Base-by-base conservation (phyloP, 1,284 basidiomycete species). In the Xerocomus nothofagi region DNA sequence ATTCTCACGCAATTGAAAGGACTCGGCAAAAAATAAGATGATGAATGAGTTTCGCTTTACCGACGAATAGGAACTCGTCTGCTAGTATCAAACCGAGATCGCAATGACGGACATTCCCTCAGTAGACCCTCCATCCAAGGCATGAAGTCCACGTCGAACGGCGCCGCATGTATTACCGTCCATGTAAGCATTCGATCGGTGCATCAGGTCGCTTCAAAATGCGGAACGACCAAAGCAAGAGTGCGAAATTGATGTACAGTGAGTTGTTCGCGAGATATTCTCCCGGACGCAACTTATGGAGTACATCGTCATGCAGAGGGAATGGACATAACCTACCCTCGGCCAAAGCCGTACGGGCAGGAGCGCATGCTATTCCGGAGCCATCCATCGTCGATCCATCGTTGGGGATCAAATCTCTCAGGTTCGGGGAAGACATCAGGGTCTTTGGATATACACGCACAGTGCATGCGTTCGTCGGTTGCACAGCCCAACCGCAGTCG, bases 271-370 rank as follows among this genome's bases (percentile, higher is more conserved):
- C 57, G 5, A 63, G 26, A 38, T 56, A 17, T 14, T 39, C 37
- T 4, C 62, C 64, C 0, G 64, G 63, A n/a, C 57, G 65, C 23
- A 54, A 31, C 32, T 60, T 63, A 15, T 27, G 7, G 3, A 21
- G 1, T 3, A 33, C 7, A 4, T 17, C n/a, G 14, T 43, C 31
- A 42, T 12, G 21, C 17, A 24, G 18, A 11, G n/a, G 9, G 2
- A 20, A 44, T 7, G 3, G 34, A 18, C 4, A 50, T 14, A 8
- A 29, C 64, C n/a, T 45, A 78, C 79, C 80, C 70, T 41, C 82
- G 67, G 4, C 83, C 84, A 56, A 82, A 85, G 0, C 84, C 81
- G 53, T 79, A 86, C 14, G 75, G 68, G 53, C 73, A 84, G 15
- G 71, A 69, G 50, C 69, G 74, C 24, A 82, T 57, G 49, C 83